Conservation (phyloP, 140 eudicot species). For the Ambrosia hybrid region DNA sequence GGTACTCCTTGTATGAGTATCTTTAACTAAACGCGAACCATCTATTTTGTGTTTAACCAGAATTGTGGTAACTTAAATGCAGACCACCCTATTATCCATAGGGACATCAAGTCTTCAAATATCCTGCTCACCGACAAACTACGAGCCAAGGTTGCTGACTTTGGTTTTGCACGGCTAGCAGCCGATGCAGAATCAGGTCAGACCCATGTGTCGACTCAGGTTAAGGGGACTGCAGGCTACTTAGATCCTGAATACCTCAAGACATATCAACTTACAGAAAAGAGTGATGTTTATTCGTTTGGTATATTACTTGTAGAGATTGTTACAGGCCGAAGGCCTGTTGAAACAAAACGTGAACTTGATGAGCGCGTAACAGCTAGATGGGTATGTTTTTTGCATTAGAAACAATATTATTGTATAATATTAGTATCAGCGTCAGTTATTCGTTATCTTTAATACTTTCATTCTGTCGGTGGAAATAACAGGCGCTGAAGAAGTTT, state of each 20-base stretch:
- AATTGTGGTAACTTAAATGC: constrained; percentile 20
- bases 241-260: constrained; percentile 91
- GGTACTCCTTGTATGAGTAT: constrained; percentile 47
- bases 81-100: constrained; percentile 92
- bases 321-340: constrained; percentile 86
- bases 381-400: constrained; percentile 58
- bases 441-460: not conserved
- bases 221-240: constrained; percentile 98
- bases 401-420: not conserved
- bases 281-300: constrained; percentile 93
- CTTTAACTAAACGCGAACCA: not conserved
- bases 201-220: constrained; percentile 96
- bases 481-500: constrained; percentile 19
- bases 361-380: constrained; percentile 72
- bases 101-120: constrained; percentile 97
- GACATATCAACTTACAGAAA: constrained; percentile 87
- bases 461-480: not conserved
- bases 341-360: constrained; percentile 68
- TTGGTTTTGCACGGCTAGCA: constrained; percentile 84
- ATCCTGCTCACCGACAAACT: constrained; percentile 75
- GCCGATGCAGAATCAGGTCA: constrained; percentile 65
- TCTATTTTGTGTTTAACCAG: not conserved
- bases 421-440: not conserved
- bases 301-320: constrained; percentile 90
- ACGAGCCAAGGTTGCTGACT: constrained; percentile 96